Percentiles rank a stretch among this genome's conserved stretches.
Conservation (phyloP, 1,139 yeast species). For the Insectozyma bohioensis region DNA sequence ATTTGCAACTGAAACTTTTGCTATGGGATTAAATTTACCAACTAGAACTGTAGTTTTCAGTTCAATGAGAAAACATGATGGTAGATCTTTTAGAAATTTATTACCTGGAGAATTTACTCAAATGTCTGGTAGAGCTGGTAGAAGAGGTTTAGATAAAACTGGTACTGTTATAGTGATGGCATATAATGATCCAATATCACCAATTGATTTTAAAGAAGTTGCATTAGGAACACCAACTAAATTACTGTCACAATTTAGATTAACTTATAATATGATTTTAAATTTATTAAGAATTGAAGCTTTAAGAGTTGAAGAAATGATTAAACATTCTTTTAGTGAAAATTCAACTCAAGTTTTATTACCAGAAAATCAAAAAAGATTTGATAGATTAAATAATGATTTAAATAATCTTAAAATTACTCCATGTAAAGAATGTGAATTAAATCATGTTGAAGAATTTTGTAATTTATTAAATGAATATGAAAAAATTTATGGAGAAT, state of each 20-base stretch:
- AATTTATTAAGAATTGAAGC: constrained; percentile 92
- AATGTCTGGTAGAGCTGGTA: constrained; percentile 99
- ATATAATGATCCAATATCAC: constrained; percentile 66
- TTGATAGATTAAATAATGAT: constrained; percentile 51
- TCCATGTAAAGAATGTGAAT: constrained; percentile 35
- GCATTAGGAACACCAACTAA: constrained; percentile 88
- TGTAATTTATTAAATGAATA: constrained; percentile 48
- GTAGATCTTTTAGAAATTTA: constrained; percentile 73
- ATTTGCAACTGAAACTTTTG: constrained; percentile 97
- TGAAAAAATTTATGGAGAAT: constrained; percentile 40
- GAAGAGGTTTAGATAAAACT: constrained; percentile 90
- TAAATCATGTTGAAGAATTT: constrained; percentile 43
- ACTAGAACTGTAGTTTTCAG: constrained; percentile 94
- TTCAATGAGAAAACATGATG: constrained; percentile 85
- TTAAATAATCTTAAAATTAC: constrained; percentile 40
- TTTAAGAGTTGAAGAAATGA: constrained; percentile 93
- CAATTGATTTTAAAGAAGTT: constrained; percentile 68
- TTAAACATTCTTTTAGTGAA: constrained; percentile 91
- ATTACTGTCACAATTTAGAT: constrained; percentile 84
- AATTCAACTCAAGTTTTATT: constrained; percentile 80
- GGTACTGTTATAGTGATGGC: constrained; percentile 98
- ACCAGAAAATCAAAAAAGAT: constrained; percentile 79
- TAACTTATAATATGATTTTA: constrained; percentile 94
- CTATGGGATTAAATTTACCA: constrained; percentile 97
- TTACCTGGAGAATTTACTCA: constrained; percentile 97